A percentile compares a stretch with the other conserved stretches of the same genome.
These are phyloP conservation scores for Penicillium sp. DNA, from an alignment of 2,329 filamentous ascomycete genomes.

Conservation along the genomic window DNA sequence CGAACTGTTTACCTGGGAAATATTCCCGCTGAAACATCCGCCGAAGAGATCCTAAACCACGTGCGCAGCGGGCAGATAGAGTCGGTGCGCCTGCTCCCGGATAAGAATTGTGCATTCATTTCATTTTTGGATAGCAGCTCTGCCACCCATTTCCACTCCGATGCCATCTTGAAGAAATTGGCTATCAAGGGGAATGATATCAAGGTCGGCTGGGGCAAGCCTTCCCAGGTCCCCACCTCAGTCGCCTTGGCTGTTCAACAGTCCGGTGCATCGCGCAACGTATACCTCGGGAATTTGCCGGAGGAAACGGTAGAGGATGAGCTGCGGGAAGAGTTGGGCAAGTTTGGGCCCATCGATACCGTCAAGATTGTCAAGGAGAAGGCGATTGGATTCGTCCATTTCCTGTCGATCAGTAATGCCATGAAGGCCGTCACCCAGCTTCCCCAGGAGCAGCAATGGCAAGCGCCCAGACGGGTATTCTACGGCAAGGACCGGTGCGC, in stretches of 20 bases:
- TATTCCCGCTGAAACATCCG: constrained; percentile 94
- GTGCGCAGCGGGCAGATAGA: constrained; percentile 97
- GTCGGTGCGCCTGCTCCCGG: constrained; percentile 91
- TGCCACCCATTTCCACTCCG: constrained; percentile 97
- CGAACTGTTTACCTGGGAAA: constrained; percentile 96
- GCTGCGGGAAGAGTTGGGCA: constrained; percentile 87
- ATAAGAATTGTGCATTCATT: constrained; percentile 99
- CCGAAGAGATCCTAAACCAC: constrained; percentile 93
- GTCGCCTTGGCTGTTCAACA: constrained; percentile 97
- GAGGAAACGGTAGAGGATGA: constrained; percentile 91
- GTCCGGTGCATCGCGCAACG: constrained; percentile 92
- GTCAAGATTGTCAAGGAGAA: constrained; percentile 98
- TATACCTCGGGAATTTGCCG: constrained; percentile 89
- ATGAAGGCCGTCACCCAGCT: constrained; percentile 97
- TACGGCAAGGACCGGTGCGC: constrained; percentile 98
- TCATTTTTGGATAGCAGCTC: constrained; percentile 97
- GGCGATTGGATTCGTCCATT: constrained; percentile 96
- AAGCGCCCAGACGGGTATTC: constrained; percentile 89
- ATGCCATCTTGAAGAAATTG: constrained; percentile 99
- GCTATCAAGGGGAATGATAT: constrained; percentile 98
- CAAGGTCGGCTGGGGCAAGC: constrained; percentile 99
- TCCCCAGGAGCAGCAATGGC: constrained; percentile 95
- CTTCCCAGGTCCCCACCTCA: constrained; percentile 94
- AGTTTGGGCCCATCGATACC: constrained; percentile 94
- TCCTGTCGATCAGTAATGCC: constrained; percentile 93